Conservation (phyloP, 805 yeast genomes). For the Ogataea trehaloabstinens region DNA sequence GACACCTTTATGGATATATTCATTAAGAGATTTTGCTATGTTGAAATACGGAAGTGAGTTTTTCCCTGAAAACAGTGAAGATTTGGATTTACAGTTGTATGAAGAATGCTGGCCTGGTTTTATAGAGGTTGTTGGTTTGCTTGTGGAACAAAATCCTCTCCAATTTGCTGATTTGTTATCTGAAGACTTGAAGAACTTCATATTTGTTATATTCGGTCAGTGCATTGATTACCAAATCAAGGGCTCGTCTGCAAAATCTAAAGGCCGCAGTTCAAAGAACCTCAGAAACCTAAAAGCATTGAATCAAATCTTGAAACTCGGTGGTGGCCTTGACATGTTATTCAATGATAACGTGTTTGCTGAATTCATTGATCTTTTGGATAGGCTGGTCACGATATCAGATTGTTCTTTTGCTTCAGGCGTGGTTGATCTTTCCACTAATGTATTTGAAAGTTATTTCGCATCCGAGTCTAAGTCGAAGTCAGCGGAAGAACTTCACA, state of each 20-base stretch:
- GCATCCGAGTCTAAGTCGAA: conserved; percentile 32
- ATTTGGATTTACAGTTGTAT: conserved; percentile 45
- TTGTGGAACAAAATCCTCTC: conserved; percentile 50
- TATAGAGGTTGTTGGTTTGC: conserved; percentile 68
- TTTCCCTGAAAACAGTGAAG: conserved; percentile 37
- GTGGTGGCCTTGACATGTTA: conserved; percentile 55
- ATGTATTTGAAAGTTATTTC: conserved; percentile 44
- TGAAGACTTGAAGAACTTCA: conserved; percentile 61
- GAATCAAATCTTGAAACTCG: conserved; percentile 52
- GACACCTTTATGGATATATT: conserved; percentile 75
- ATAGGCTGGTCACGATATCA: conserved; percentile 49
- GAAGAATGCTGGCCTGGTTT: conserved; percentile 72
- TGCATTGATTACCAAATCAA: conserved; percentile 73
- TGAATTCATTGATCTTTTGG: conserved; percentile 75
- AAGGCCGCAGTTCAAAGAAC: conserved; percentile 23
- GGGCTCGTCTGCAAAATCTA: conserved; percentile 21
- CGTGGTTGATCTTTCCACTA: conserved; percentile 46
- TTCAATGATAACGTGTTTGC: conserved; percentile 67
- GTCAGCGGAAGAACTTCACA: conserved; percentile 41
- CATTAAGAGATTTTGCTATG: conserved; percentile 71
- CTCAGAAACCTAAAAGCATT: conserved; percentile 47
- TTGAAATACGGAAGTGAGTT: conserved; percentile 48
- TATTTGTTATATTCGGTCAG: conserved; percentile 78
- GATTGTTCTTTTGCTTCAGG: conserved; percentile 7
- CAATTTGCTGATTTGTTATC: conserved; percentile 47